Evolutionary conservation across 352 stramenopile species (phyloP), one percentile per base, ranked within the genome.

Genomic region (Peronospora tabacina): DNA sequence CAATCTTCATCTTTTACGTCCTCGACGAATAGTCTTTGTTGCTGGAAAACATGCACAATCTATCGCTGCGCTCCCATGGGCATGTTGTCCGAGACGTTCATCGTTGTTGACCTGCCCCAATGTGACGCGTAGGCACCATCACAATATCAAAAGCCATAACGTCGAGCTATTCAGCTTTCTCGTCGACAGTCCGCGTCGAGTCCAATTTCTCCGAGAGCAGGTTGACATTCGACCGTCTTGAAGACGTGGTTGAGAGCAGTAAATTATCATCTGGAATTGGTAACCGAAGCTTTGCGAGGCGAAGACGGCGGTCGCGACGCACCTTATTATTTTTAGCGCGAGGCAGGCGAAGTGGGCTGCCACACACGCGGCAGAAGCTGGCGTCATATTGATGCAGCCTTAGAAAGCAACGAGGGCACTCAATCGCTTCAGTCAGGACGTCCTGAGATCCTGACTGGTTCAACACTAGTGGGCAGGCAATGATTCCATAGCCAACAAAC

Each of bases 401-500:
- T 15, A 71, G 75, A 46, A 86, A 90, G 52, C 79, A 89, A 13
- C 77, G 77, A 15, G 70, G 74, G 42, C 82, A 92, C 42, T 89
- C 75, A 19, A 75, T 72, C 8, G 83, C 61, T 52, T 88, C 73
- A 1, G 64, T 71, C 10, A 90, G 37, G 16, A 70, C 61, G 26
- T 83, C 73, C 32, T 83, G 52, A 15, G 61, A 57, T 7, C 61
- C 64, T n/a, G 58, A 45, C 33, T 85, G 75, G 50, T 77, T 87
- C 20, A 93, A 57, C 41, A 93, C 62, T n/a, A 90, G 61, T 44
- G 82, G 82, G 33, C 82, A 90, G 22, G 82, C 82, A 54, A 93
- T 90, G 44, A 93, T 74, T 1, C 82, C 82, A 63, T 93, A 93
- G 52, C 82, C 82, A 10, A 78, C 68, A 53, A 93, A 90, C 82